phyloP scores from a whole-genome alignment of 768 basidiomycete genomes.

The Inosperma sp. region DNA sequence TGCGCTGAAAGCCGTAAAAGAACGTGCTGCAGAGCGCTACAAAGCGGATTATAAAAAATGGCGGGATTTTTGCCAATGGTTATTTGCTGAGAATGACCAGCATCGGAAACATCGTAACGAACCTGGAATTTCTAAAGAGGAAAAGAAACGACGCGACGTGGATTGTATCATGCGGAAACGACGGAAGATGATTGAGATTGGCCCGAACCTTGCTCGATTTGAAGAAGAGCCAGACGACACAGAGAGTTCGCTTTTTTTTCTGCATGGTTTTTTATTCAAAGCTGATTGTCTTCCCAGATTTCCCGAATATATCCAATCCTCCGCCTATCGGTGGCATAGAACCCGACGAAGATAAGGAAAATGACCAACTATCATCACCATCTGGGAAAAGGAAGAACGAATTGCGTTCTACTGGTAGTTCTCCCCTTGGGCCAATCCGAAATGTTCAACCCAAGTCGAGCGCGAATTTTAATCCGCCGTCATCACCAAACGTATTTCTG shows the following conservation, averaged over 20 bases:
- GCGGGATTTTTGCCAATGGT: conserved; percentile 42
- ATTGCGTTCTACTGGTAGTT: conserved; percentile 5
- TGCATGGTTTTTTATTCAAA: neutral
- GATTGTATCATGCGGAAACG: conserved; percentile 21
- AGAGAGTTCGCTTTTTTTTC: neutral
- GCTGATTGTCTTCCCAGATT: neutral
- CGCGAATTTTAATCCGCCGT: too few species aligned
- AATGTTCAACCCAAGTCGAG: too few species aligned
- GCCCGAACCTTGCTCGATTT: conserved; percentile 12
- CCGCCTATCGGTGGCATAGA: conserved; percentile 23
- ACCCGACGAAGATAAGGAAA: conserved; percentile 25
- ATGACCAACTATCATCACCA: conserved; percentile 13
- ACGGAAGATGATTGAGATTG: conserved; percentile 22
- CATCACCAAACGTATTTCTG: too few species aligned
- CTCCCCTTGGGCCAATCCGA: conserved; percentile 6
- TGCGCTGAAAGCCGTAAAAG: conserved; percentile 38
- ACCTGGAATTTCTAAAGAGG: conserved; percentile 23
- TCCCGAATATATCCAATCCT: conserved; percentile 7
- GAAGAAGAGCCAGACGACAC: conserved; percentile 8
- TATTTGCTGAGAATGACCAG: conserved; percentile 33
- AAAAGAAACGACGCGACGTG: conserved; percentile 24
- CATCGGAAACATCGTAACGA: conserved; percentile 26
- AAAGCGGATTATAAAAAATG: conserved; percentile 52
- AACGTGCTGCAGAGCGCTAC: conserved; percentile 44
- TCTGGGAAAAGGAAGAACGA: neutral